A percentile compares a stretch with the other conserved stretches of the same genome.
Evolutionary conservation across 345 rosid genomes (phyloP).

Genomic region (Brassica nigra): DNA sequence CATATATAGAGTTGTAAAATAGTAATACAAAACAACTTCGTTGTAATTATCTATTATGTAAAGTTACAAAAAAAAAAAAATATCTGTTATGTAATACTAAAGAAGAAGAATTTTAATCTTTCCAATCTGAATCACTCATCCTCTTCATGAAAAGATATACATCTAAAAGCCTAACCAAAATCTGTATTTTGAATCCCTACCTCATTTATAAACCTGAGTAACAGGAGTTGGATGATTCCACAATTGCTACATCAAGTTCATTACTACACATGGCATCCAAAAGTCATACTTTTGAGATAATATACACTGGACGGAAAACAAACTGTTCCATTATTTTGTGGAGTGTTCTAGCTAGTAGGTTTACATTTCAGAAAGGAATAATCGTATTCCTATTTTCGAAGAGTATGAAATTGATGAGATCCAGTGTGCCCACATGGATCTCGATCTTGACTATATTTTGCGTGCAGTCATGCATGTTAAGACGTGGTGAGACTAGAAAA

Average conservation of each 20-base stretch:
- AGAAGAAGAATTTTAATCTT: too few species aligned
- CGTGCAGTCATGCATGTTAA: conserved; percentile 29
- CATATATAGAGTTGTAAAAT: conserved; percentile 29
- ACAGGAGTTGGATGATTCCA: background rate
- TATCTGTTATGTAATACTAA: too few species aligned
- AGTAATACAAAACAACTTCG: too few species aligned
- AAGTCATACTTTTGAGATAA: too few species aligned
- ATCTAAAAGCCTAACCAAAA: too few species aligned
- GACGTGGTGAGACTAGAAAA: conserved; percentile 7
- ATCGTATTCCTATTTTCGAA: background rate
- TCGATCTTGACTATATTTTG: conserved; percentile 19
- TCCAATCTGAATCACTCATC: too few species aligned
- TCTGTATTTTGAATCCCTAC: too few species aligned
- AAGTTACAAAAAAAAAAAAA: too few species aligned
- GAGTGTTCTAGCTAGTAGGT: background rate
- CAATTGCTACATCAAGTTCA: background rate
- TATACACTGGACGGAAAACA: too few species aligned
- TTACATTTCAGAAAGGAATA: conserved; percentile 13
- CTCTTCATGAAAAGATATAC: too few species aligned
- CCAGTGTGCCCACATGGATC: conserved; percentile 12
- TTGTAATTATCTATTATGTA: too few species aligned
- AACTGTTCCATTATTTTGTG: background rate
- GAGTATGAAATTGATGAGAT: conserved; percentile 37
- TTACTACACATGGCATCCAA: too few species aligned
- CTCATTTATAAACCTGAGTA: background rate